A percentile compares a stretch with the other conserved stretches of the same genome.
These are phyloP conservation scores for Cryptosporidium andersoni DNA, from an alignment of 169 alveolate genomes.

Conservation along the genomic window DNA sequence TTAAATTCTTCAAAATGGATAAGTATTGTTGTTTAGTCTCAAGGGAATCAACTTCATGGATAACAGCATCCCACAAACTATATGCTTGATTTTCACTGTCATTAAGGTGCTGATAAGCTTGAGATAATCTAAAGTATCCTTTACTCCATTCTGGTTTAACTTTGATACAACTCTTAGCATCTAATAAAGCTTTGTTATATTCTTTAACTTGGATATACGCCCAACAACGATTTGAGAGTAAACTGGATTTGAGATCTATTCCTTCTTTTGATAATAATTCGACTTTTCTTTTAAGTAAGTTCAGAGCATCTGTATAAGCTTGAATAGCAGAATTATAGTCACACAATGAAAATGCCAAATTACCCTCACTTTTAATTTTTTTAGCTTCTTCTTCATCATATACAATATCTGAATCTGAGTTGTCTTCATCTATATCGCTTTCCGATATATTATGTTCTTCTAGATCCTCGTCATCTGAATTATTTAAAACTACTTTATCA, in stretches of 20 bases:
- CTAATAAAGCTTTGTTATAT: constrained; percentile 22
- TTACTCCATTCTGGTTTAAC: constrained; percentile 59
- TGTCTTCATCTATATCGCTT: constrained; percentile 17
- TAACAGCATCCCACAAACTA: constrained; percentile 59
- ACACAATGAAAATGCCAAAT: constrained; percentile 25
- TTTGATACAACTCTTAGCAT: constrained; percentile 24
- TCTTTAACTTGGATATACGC: constrained; percentile 40
- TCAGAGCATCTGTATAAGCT: constrained; percentile 38
- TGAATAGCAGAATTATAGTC: constrained; percentile 4
- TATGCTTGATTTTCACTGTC: constrained; percentile 56
- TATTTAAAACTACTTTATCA: background rate
- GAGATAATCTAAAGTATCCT: constrained; percentile 65
- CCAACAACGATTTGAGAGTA: constrained; percentile 44
- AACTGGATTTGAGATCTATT: constrained; percentile 48
- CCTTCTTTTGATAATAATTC: constrained; percentile 4
- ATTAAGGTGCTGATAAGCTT: constrained; percentile 27
- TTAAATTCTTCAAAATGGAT: constrained; percentile 13
- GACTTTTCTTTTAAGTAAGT: constrained; percentile 7
- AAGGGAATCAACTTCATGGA: background rate
- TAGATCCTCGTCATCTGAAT: background rate
- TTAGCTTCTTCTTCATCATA: constrained; percentile 33
- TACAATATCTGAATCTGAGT: background rate
- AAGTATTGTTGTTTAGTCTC: constrained; percentile 29
- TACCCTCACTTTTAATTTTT: constrained; percentile 32
- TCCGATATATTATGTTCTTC: background rate